A percentile compares a stretch with the other conserved stretches of the same genome.
Evolutionary conservation across 495 filamentous ascomycete genomes (phyloP).

Genomic region (Podospora didyma): DNA sequence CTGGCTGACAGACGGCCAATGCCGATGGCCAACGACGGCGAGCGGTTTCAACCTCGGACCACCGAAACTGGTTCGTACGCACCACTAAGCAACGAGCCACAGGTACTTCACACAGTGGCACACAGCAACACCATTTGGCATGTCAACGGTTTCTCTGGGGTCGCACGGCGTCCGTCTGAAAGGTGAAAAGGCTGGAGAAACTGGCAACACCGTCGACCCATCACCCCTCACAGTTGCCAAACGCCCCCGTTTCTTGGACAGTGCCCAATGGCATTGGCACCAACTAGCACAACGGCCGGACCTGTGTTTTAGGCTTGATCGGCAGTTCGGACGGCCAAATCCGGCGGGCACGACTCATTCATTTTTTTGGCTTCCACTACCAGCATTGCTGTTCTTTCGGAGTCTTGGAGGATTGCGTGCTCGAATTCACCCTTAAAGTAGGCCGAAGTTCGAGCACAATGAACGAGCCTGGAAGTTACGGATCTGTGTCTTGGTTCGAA

Average conservation of each 20-base stretch:
- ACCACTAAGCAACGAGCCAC: not conserved
- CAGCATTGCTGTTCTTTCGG: too few species aligned
- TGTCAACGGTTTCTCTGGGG: not conserved
- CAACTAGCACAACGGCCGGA: not conserved
- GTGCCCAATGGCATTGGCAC: not conserved
- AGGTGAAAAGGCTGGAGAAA: constrained; percentile 2
- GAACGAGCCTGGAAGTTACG: too few species aligned
- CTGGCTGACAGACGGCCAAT: not conserved
- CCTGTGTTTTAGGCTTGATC: not conserved
- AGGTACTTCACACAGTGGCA: too few species aligned
- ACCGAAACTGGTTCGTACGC: not conserved
- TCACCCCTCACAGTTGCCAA: not conserved
- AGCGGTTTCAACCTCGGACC: not conserved
- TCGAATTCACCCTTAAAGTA: not conserved
- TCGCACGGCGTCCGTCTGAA: constrained; percentile 17
- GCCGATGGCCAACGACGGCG: not conserved
- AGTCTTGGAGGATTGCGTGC: not conserved
- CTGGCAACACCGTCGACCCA: constrained; percentile 13
- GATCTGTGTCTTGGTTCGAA: not conserved
- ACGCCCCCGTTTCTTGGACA: not conserved
- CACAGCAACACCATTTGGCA: too few species aligned
- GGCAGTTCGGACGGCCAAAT: not conserved
- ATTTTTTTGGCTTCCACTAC: too few species aligned
- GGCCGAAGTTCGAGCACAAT: not conserved
- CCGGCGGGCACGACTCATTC: too few species aligned